A percentile compares a stretch with the other conserved stretches of the same genome.
Evolutionary conservation across 2,329 filamentous ascomycete genomes (phyloP).

Genomic region (Cladorrhinum sp.): DNA sequence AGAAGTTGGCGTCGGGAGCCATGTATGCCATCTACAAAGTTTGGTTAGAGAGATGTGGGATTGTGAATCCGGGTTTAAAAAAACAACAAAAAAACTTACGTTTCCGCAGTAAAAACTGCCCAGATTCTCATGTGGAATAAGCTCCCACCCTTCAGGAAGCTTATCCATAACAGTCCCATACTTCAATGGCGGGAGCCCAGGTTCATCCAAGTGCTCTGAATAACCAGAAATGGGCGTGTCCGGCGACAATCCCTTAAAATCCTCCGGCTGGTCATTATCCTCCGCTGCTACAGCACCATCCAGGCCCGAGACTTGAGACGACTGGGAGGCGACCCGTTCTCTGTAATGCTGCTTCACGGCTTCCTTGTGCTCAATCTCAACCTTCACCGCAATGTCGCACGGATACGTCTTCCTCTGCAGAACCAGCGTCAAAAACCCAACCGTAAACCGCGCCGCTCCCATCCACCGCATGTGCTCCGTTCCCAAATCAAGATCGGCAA

Average conservation of each 20-base stretch:
- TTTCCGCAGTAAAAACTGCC: constrained; percentile 95
- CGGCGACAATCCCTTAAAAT: neutral
- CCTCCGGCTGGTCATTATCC: neutral
- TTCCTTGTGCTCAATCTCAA: constrained; percentile 73
- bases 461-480: constrained; percentile 94
- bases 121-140: constrained; percentile 70
- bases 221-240: constrained; percentile 1
- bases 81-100: constrained; percentile 43
- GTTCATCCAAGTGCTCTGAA: constrained; percentile 14
- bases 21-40: constrained; percentile 74
- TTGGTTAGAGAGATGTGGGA: no score
- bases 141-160: constrained; percentile 73
- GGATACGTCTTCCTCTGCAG: constrained; percentile 78
- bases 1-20: constrained; percentile 84
- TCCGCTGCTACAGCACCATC: neutral
- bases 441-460: constrained; percentile 79
- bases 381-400: constrained; percentile 81
- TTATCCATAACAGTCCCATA: constrained; percentile 79
- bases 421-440: constrained; percentile 75
- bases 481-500: constrained; percentile 84
- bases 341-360: constrained; percentile 70
- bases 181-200: constrained; percentile 66
- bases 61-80: no score
- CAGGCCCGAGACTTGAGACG: neutral
- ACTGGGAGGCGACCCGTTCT: constrained; percentile 2